These are phyloP conservation scores for Diaporthe citriasiana DNA, from an alignment of 2,329 filamentous ascomycete species.

Conservation along the genomic window DNA sequence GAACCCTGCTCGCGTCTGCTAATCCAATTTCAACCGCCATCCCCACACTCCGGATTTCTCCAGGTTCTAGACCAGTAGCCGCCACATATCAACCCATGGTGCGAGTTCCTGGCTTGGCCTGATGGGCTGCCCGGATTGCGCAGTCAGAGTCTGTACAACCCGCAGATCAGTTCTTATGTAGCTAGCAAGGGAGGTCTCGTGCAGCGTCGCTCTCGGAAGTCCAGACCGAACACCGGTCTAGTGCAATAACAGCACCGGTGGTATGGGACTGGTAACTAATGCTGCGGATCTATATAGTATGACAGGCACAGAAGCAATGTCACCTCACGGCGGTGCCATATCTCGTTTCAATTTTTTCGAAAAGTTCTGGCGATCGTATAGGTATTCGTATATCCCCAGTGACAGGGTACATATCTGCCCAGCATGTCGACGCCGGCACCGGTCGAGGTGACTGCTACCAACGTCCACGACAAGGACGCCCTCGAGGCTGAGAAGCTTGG, in stretches of 20 bases:
- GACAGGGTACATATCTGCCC: conserved; percentile 35
- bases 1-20: conserved; percentile 12
- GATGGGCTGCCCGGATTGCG: conserved; percentile 8
- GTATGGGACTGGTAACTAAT: conserved; percentile 13
- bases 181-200: conserved; percentile 5
- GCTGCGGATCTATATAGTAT: conserved; percentile 36
- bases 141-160: neutral
- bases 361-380: neutral
- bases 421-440: conserved; percentile 37
- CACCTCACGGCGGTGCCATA: neutral
- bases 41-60: conserved; percentile 30
- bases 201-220: conserved; percentile 28
- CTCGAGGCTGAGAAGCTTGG: conserved; percentile 51
- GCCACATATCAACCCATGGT: conserved; percentile 5
- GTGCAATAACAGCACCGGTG: neutral
- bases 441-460: conserved; percentile 36
- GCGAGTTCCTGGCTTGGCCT: neutral
- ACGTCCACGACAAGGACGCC: conserved; percentile 48
- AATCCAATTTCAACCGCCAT: neutral
- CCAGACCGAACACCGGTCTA: conserved; percentile 35
- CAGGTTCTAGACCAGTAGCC: conserved; percentile 16
- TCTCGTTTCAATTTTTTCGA: neutral
- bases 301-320: neutral
- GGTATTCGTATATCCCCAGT: neutral
- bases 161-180: neutral